A percentile compares a stretch with the other conserved stretches of the same genome.
Conservation (phyloP, 192 early-diverging fungal genomes). For the Backusella morwellensis region DNA sequence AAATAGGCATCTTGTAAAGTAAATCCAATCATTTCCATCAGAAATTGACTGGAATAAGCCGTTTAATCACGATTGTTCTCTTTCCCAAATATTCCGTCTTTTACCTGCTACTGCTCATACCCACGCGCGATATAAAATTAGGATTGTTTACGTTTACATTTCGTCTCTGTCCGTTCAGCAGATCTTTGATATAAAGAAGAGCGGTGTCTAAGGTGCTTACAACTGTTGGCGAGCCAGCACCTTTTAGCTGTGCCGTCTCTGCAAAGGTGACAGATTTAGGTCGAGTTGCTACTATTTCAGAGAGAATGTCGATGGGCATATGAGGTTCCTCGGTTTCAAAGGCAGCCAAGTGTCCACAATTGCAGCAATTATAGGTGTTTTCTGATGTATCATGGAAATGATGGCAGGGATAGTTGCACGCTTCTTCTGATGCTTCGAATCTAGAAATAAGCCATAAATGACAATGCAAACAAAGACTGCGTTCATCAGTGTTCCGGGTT, state of each 20-base stretch:
- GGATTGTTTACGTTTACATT: constrained; percentile 37
- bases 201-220: constrained; percentile 12
- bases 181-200: constrained; percentile 24
- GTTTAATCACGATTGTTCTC: neutral
- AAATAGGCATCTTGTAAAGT: constrained; percentile 12
- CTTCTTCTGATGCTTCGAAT: neutral
- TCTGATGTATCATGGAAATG: constrained; percentile 17
- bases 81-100: neutral
- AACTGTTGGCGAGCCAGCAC: constrained; percentile 16
- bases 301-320: constrained; percentile 12
- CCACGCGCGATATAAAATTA: constrained; percentile 29
- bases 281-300: constrained; percentile 11
- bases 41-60: neutral
- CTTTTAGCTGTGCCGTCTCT: neutral
- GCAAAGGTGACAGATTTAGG: constrained; percentile 11
- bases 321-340: constrained; percentile 1
- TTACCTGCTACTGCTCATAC: constrained; percentile 38
- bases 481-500: neutral
- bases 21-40: constrained; percentile 22
- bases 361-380: constrained; percentile 23
- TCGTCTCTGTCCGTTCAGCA: constrained; percentile 17
- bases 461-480: neutral
- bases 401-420: constrained; percentile 10
- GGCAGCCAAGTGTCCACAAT: constrained; percentile 3
- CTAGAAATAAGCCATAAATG: neutral